Percentiles rank a stretch among this genome's conserved stretches.
Evolutionary conservation across 345 rosid genomes (phyloP).

Genomic region (Physaria fendleri): DNA sequence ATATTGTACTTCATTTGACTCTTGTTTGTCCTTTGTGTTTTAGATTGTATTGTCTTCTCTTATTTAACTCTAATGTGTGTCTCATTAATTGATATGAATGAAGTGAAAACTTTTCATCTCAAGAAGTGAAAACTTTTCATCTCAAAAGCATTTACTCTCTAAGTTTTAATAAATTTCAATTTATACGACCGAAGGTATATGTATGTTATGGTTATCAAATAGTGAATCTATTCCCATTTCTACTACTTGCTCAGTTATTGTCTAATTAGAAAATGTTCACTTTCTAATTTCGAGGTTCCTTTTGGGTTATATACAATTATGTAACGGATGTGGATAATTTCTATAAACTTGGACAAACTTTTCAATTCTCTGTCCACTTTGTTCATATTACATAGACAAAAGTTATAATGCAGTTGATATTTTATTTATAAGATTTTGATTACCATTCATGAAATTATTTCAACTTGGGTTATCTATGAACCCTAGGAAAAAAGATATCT

Average conservation of each 20-base stretch:
- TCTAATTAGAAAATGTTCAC: background rate
- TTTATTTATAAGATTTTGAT: too few relatives aligned
- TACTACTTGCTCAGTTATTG: background rate
- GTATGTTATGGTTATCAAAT: background rate
- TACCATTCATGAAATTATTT: background rate
- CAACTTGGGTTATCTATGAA: background rate
- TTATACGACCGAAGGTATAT: too few relatives aligned
- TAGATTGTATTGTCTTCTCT: too few relatives aligned
- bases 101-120: too few relatives aligned
- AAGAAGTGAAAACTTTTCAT: too few relatives aligned
- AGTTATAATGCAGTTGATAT: background rate
- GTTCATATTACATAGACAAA: background rate
- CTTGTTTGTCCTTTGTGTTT: too few relatives aligned
- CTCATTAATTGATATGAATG: too few relatives aligned
- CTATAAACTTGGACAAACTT: background rate
- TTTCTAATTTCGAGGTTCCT: background rate
- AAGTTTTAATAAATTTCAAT: too few relatives aligned
- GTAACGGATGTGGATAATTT: background rate
- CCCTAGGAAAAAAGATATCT: background rate
- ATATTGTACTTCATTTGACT: too few relatives aligned
- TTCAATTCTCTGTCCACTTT: background rate
- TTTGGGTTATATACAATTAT: background rate
- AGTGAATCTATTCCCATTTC: background rate
- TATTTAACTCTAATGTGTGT: too few relatives aligned
- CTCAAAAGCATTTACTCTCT: too few relatives aligned